phyloP scores from a whole-genome alignment of 768 basidiomycete species.

The Guyanaporus albipodus region DNA sequence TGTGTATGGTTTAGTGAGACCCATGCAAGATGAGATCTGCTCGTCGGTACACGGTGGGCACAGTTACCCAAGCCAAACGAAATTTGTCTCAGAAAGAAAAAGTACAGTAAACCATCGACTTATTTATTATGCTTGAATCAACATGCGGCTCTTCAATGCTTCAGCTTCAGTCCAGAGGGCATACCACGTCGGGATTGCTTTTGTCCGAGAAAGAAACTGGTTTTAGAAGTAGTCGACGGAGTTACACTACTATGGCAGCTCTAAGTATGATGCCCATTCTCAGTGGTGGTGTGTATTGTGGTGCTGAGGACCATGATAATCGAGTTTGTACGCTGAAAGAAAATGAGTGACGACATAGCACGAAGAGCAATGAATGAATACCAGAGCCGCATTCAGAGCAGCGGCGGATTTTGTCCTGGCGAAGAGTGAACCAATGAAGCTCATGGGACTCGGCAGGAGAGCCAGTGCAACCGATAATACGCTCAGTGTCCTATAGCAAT shows the following conservation, averaged over 20 bases:
- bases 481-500: conserved; percentile 60
- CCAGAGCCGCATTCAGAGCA: conserved; percentile 95
- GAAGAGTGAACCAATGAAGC: conserved; percentile 76
- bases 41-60: no score
- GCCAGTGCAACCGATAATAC: conserved; percentile 93
- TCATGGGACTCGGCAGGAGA: conserved; percentile 95
- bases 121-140: no score
- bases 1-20: no score
- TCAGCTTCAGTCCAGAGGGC: no score
- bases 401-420: conserved; percentile 63
- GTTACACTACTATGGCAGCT: conserved; percentile 17
- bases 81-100: no score
- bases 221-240: conserved; percentile 1
- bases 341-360: conserved; percentile 5
- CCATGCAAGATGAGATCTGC: no score
- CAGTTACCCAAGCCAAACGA: no score
- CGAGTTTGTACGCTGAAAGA: conserved; percentile 63
- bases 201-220: neutral
- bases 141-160: no score
- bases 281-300: conserved; percentile 47
- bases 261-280: conserved; percentile 11
- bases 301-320: conserved; percentile 61
- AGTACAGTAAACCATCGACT: no score
- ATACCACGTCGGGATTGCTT: no score
- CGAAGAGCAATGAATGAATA: conserved; percentile 36